phyloP scores from a whole-genome alignment of 1,139 yeast species.

The Blastobotrys persicus region DNA sequence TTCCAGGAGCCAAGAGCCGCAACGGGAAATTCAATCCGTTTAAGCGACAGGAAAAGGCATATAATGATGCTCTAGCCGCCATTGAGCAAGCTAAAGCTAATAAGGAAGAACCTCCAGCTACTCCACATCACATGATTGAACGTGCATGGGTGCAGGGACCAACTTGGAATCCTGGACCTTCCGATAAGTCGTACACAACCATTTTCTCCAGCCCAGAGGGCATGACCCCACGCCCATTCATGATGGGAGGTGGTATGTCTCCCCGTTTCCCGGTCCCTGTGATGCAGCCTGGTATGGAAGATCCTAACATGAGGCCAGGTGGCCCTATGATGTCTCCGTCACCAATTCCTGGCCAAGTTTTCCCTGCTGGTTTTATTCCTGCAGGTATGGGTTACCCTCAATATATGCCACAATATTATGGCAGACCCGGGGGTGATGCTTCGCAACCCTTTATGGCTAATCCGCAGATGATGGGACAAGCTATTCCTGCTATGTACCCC shows the following conservation, averaged over 20 bases:
- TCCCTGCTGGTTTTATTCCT: constrained; percentile 28
- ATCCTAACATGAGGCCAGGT: constrained; percentile 25
- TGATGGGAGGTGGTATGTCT: constrained; percentile 9
- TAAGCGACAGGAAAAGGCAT: constrained; percentile 38
- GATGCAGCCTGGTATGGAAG: constrained; percentile 28
- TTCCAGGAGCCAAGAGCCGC: constrained; percentile 40
- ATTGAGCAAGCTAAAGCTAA: constrained; percentile 7
- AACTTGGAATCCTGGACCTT: constrained; percentile 55
- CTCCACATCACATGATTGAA: constrained; percentile 46
- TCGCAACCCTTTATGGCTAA: constrained; percentile 22
- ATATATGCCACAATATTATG: constrained; percentile 26
- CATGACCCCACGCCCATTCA: constrained; percentile 16
- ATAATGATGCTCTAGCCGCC: constrained; percentile 29
- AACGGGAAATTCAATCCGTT: constrained; percentile 58
- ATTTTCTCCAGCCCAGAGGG: constrained; percentile 14
- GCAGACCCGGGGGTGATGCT: constrained; percentile 17
- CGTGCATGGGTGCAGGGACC: constrained; percentile 75
- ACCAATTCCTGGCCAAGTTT: constrained; percentile 27
- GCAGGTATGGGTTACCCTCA: constrained; percentile 26
- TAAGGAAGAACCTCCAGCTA: constrained; percentile 32
- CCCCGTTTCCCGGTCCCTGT: constrained; percentile 26
- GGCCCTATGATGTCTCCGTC: constrained; percentile 27
- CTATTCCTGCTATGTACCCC: constrained; percentile 11
- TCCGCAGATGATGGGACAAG: constrained; percentile 22
- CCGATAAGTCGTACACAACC: constrained; percentile 26